Conservation (phyloP, 805 yeast species). For the Debaryomyces prosopidis region DNA sequence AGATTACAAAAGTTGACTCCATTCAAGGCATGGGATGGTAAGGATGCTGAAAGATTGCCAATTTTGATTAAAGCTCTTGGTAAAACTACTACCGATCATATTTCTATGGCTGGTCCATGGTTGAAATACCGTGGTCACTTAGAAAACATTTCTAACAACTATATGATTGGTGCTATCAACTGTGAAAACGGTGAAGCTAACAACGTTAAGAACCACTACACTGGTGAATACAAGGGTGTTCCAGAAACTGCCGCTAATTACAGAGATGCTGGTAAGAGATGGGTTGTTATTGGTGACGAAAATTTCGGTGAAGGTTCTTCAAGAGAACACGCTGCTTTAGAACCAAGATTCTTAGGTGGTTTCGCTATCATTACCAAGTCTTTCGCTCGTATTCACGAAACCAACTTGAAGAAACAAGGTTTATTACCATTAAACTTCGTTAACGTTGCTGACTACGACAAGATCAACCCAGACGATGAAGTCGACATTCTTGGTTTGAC, state of each 20-base stretch:
- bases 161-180: slow-evolving; percentile 99
- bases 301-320: slow-evolving; percentile 99
- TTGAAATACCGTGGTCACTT: slow-evolving; percentile 99
- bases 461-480: slow-evolving; percentile 86
- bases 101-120: slow-evolving; percentile 99
- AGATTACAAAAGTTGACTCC: slow-evolving; percentile 95
- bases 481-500: slow-evolving; percentile 84
- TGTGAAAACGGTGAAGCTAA: slow-evolving; percentile 95
- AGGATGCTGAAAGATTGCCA: slow-evolving; percentile 86
- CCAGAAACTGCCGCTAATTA: slow-evolving; percentile 95
- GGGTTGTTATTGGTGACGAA: slow-evolving; percentile 99
- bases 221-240: slow-evolving; percentile 90
- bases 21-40: slow-evolving; percentile 95
- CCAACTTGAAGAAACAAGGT: slow-evolving; percentile 99
- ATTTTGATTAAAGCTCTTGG: slow-evolving; percentile 94
- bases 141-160: slow-evolving; percentile 97
- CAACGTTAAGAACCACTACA: slow-evolving; percentile 84
- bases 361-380: slow-evolving; percentile 97
- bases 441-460: slow-evolving; percentile 88
- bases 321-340: slow-evolving; percentile 99
- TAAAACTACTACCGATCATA: slow-evolving; percentile 99
- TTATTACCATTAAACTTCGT: slow-evolving; percentile 93
- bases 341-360: slow-evolving; percentile 99
- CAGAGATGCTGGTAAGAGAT: slow-evolving; percentile 88
- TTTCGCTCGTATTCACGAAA: slow-evolving; percentile 98